A percentile compares a stretch with the other conserved stretches of the same genome.
Evolutionary conservation across 805 yeast genomes (phyloP).

Genomic region (Lipomyces sp.): DNA sequence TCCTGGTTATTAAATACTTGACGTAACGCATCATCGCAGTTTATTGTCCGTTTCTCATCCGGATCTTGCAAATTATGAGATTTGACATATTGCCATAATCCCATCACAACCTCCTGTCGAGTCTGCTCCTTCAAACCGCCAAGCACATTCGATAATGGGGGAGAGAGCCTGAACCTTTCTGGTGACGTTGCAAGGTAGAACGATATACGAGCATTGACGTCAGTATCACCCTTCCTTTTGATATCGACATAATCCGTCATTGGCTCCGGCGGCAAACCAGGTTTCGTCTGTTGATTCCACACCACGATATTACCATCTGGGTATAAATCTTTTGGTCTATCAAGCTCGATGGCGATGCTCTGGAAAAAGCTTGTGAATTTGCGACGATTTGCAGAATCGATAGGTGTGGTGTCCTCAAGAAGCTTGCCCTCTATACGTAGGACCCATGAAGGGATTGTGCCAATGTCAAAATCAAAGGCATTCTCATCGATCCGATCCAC

Average conservation of each 20-base stretch:
- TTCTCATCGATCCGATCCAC: slow-evolving; percentile 42
- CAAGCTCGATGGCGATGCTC: slow-evolving; percentile 81
- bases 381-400: slow-evolving; percentile 56
- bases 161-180: slow-evolving; percentile 64
- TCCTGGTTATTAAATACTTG: slow-evolving; percentile 55
- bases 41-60: slow-evolving; percentile 60
- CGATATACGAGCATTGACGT: slow-evolving; percentile 70
- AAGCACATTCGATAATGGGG: slow-evolving; percentile 67
- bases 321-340: slow-evolving; percentile 41
- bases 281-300: slow-evolving; percentile 76
- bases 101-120: slow-evolving; percentile 81
- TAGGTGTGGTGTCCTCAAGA: slow-evolving; percentile 55
- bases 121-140: slow-evolving; percentile 75
- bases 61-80: slow-evolving; percentile 65
- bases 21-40: slow-evolving; percentile 55
- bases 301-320: slow-evolving; percentile 63
- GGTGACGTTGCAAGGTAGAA: slow-evolving; percentile 82
- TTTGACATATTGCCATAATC: slow-evolving; percentile 76
- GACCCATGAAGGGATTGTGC: slow-evolving; percentile 65
- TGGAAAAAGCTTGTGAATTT: slow-evolving; percentile 81
- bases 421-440: slow-evolving; percentile 86
- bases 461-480: slow-evolving; percentile 44
- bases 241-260: slow-evolving; percentile 80
- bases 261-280: slow-evolving; percentile 39
- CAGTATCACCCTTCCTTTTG: slow-evolving; percentile 72